A percentile compares a stretch with the other conserved stretches of the same genome.
These are phyloP conservation scores for Trypanosoma platydactyli DNA, from an alignment of 208 protist genomes.

Conservation along the genomic window DNA sequence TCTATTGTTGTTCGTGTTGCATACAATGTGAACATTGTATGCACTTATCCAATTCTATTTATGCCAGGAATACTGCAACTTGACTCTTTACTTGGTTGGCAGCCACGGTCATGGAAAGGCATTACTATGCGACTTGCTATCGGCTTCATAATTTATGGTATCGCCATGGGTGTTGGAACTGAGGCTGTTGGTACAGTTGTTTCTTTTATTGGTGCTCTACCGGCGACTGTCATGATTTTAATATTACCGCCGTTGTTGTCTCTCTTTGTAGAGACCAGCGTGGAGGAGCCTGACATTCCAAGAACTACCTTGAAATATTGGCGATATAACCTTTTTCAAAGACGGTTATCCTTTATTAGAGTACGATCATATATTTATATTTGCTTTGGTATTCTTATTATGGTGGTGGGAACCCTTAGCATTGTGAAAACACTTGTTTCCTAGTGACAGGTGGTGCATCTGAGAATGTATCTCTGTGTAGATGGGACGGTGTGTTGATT, in stretches of 20 bases:
- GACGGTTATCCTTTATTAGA: slow-evolving; percentile 39
- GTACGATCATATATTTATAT: slow-evolving; percentile 54
- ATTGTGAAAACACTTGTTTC: slow-evolving; percentile 1
- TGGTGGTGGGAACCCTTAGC: slow-evolving; percentile 64
- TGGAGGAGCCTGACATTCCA: slow-evolving; percentile 53
- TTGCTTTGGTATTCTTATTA: slow-evolving; percentile 58
- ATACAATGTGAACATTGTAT: slow-evolving; percentile 32
- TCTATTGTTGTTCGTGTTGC: slow-evolving; percentile 26
- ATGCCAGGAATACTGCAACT: slow-evolving; percentile 34
- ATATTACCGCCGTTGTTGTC: slow-evolving; percentile 58
- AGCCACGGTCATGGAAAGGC: slow-evolving; percentile 45
- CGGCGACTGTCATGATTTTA: slow-evolving; percentile 67
- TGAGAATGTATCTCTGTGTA: not conserved
- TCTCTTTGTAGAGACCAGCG: slow-evolving; percentile 48
- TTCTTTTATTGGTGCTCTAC: slow-evolving; percentile 66
- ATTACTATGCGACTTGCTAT: slow-evolving; percentile 53
- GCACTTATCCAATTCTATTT: slow-evolving; percentile 40
- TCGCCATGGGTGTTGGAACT: slow-evolving; percentile 58
- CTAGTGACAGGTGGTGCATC: not conserved
- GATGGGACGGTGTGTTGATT: too few relatives aligned
- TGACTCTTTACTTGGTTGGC: slow-evolving; percentile 18
- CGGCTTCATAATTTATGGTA: slow-evolving; percentile 59
- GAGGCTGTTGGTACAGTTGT: slow-evolving; percentile 73
- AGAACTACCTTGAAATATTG: slow-evolving; percentile 53
- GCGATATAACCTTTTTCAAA: slow-evolving; percentile 42